phyloP scores from a whole-genome alignment of 1,284 basidiomycete species.

The Grifola frondosa region DNA sequence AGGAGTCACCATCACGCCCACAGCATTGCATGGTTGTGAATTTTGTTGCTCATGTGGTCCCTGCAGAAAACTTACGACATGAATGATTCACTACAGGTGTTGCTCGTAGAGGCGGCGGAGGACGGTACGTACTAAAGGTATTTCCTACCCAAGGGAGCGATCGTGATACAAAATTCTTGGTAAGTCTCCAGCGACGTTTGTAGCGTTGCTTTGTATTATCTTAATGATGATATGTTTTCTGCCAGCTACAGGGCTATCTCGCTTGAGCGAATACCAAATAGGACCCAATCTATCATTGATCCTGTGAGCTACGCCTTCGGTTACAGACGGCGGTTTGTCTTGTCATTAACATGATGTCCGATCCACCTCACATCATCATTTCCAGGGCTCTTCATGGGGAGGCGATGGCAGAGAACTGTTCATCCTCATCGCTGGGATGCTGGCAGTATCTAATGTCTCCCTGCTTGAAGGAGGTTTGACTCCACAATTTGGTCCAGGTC shows the following conservation, averaged over 20 bases:
- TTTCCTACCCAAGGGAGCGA: conserved; percentile 16
- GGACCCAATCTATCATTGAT: not conserved
- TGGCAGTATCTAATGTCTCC: conserved; percentile 15
- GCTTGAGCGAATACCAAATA: conserved; percentile 14
- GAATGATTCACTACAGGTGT: conserved; percentile 15
- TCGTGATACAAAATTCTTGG: conserved; percentile 18
- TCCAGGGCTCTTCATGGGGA: conserved; percentile 22
- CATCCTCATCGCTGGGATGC: conserved; percentile 16
- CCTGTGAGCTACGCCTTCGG: conserved; percentile 3
- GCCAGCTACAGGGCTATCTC: conserved; percentile 20
- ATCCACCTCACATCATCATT: no score
- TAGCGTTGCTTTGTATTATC: no score
- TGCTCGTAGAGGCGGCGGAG: conserved; percentile 9
- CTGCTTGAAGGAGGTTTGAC: no score
- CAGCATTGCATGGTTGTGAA: no score
- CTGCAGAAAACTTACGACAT: no score
- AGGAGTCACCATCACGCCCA: no score
- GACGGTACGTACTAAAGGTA: conserved; percentile 21
- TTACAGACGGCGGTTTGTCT: conserved; percentile 1
- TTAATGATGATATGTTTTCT: not conserved
- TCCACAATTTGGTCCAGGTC: no score
- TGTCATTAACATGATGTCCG: no score
- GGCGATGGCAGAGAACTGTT: conserved; percentile 20
- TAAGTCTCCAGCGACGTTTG: no score
- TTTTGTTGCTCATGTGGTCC: no score